Percentiles rank a stretch among this genome's conserved stretches.
Conservation (phyloP, 1,284 basidiomycete species). For the Malassezia cuniculi region DNA sequence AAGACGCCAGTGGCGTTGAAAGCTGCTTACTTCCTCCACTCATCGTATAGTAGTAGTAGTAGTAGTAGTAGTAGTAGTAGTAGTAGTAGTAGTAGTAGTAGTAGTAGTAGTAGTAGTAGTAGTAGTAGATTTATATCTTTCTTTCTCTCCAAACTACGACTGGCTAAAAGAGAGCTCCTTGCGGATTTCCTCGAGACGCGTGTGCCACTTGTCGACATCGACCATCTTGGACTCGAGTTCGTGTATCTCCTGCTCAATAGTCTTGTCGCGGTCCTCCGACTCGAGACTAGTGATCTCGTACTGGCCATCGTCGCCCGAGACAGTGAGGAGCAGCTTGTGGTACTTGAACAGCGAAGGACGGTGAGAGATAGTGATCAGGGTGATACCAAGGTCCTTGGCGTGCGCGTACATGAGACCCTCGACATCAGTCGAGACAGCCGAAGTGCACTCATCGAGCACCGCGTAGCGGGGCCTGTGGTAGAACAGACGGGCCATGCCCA, state of each 20-base stretch:
- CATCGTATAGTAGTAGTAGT: not conserved
- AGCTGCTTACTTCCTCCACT: too few relatives aligned
- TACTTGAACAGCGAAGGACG: slow-evolving; percentile 53
- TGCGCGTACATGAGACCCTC: slow-evolving; percentile 92
- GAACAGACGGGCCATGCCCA: slow-evolving; percentile 55
- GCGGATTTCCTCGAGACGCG: slow-evolving; percentile 45
- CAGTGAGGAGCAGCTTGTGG: slow-evolving; percentile 64
- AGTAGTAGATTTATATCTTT: not conserved
- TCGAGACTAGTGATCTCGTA: slow-evolving; percentile 59
- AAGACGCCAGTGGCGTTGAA: slow-evolving; percentile 13
- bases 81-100: not conserved
- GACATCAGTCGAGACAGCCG: slow-evolving; percentile 88
- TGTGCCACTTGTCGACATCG: slow-evolving; percentile 46
- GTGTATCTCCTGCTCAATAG: slow-evolving; percentile 49
- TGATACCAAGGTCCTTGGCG: slow-evolving; percentile 80
- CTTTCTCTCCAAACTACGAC: slow-evolving; percentile 4
- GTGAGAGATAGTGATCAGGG: slow-evolving; percentile 67
- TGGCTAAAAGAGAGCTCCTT: slow-evolving; percentile 45
- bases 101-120: not conserved
- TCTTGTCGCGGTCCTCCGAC: slow-evolving; percentile 60
- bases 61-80: not conserved
- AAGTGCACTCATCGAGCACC: slow-evolving; percentile 70
- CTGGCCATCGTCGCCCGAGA: slow-evolving; percentile 54
- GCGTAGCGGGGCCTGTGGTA: slow-evolving; percentile 60
- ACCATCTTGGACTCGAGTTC: slow-evolving; percentile 44